phyloP scores from a whole-genome alignment of 192 early-diverging fungal species.

The Backusella liffmaniae region DNA sequence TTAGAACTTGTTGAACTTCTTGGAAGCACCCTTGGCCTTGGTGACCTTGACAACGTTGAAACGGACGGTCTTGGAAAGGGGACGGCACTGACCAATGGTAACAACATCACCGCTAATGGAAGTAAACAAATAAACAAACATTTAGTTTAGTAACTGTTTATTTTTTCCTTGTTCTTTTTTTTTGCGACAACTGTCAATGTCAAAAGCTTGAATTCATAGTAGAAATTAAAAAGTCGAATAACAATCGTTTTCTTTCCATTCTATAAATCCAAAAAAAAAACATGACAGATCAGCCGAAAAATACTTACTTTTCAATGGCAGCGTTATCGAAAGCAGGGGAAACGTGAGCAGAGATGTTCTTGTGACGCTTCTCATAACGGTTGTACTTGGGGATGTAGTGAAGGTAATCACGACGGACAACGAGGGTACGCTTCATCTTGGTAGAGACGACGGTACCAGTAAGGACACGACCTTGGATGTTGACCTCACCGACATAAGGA shows the following conservation, averaged over 20 bases:
- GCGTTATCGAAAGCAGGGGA: slow-evolving; percentile 95
- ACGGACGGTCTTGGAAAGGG: slow-evolving; percentile 99
- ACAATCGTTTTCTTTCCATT: neutral
- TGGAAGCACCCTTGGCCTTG: slow-evolving; percentile 80
- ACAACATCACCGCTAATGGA: slow-evolving; percentile 77
- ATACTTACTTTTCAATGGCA: slow-evolving; percentile 40
- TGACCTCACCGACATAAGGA: slow-evolving; percentile 93
- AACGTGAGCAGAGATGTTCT: slow-evolving; percentile 97
- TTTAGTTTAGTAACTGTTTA: slow-evolving; percentile 12
- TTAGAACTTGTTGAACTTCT: slow-evolving; percentile 94
- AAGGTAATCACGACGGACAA: slow-evolving; percentile 98
- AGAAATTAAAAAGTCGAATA: neutral
- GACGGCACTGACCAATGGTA: slow-evolving; percentile 98
- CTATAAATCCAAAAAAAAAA: neutral
- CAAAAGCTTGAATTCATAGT: neutral
- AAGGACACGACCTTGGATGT: slow-evolving; percentile 97
- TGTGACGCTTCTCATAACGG: slow-evolving; percentile 99
- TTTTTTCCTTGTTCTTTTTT: neutral
- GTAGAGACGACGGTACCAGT: slow-evolving; percentile 87
- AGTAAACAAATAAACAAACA: slow-evolving; percentile 8
- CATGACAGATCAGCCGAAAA: neutral
- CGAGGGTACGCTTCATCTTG: slow-evolving; percentile 99
- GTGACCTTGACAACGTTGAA: slow-evolving; percentile 99
- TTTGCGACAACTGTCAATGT: neutral
- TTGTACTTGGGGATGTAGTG: slow-evolving; percentile 99